Evolutionary conservation across 202 grass and related monocot genomes (phyloP).

Genomic region (Thinopyrum obtusiflorum): DNA sequence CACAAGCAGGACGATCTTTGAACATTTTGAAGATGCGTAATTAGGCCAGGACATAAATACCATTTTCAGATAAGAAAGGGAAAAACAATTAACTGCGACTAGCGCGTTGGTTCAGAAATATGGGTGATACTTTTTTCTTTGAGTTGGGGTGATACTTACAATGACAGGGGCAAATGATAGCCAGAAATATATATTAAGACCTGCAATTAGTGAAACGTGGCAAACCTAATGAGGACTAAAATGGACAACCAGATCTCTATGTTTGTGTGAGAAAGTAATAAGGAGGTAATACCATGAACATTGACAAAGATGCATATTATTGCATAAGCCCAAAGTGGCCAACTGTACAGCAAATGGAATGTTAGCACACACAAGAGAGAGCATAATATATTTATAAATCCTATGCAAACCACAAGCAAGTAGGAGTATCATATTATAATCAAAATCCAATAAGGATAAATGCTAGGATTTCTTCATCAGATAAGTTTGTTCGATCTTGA

Average conservation of each 20-base stretch:
- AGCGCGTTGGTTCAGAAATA: neutral
- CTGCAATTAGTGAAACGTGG: constrained; percentile 40
- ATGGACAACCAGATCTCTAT: neutral
- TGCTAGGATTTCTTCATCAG: neutral
- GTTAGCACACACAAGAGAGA: constrained; percentile 17
- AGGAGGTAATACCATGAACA: constrained; percentile 61
- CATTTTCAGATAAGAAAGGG: constrained; percentile 9
- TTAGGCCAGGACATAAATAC: constrained; percentile 23
- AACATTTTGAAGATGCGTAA: neutral
- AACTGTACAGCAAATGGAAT: constrained; percentile 59
- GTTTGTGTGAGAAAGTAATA: neutral
- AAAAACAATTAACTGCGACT: neutral
- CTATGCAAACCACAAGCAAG: neutral
- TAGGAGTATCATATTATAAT: constrained; percentile 4
- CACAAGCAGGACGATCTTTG: constrained; percentile 77
- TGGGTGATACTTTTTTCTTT: constrained; percentile 31
- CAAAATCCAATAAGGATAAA: neutral
- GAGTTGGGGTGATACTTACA: constrained; percentile 53
- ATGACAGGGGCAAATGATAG: constrained; percentile 74
- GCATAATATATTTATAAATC: neutral
- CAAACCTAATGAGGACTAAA: neutral
- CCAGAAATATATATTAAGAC: constrained; percentile 99
- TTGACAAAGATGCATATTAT: constrained; percentile 91
- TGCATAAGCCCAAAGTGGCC: constrained; percentile 87
- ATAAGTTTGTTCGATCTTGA: neutral